Evolutionary conservation across 768 basidiomycete genomes (phyloP).

Genomic region (Polyporus arcularius): DNA sequence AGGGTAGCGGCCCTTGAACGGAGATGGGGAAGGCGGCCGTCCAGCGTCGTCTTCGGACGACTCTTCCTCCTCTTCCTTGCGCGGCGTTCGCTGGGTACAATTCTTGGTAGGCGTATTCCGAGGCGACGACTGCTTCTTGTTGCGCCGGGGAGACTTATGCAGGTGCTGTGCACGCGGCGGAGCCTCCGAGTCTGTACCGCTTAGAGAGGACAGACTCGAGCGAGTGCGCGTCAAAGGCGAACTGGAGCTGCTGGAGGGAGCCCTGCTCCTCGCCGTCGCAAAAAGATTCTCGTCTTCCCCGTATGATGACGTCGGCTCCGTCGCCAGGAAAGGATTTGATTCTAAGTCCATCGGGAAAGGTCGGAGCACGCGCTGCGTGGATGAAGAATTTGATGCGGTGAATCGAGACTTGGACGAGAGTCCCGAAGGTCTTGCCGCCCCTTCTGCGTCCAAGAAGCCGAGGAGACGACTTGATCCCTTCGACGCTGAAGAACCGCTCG

Average conservation of each 20-base stretch:
- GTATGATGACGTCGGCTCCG: background rate
- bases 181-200: slow-evolving; percentile 6
- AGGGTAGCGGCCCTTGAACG: slow-evolving; percentile 9
- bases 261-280: background rate
- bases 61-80: slow-evolving; percentile 1
- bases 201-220: background rate
- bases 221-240: slow-evolving; percentile 1
- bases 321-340: background rate
- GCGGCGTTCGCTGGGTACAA: background rate
- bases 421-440: background rate
- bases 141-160: slow-evolving; percentile 36
- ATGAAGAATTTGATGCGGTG: background rate
- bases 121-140: slow-evolving; percentile 27
- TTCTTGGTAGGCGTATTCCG: slow-evolving; percentile 3
- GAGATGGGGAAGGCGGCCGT: slow-evolving; percentile 12
- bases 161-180: slow-evolving; percentile 13
- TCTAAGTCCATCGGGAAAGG: slow-evolving; percentile 18
- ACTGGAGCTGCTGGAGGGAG: background rate
- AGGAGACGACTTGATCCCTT: slow-evolving; percentile 1
- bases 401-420: background rate
- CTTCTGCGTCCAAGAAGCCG: slow-evolving; percentile 1
- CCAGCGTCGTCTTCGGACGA: background rate
- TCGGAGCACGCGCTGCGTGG: slow-evolving; percentile 3
- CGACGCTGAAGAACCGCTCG: background rate
- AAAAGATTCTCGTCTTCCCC: slow-evolving; percentile 1